Evolutionary conservation across 2,329 filamentous ascomycete species (phyloP), one percentile per base, ranked within the genome.

Genomic region (Colletotrichum neosansevieriae): DNA sequence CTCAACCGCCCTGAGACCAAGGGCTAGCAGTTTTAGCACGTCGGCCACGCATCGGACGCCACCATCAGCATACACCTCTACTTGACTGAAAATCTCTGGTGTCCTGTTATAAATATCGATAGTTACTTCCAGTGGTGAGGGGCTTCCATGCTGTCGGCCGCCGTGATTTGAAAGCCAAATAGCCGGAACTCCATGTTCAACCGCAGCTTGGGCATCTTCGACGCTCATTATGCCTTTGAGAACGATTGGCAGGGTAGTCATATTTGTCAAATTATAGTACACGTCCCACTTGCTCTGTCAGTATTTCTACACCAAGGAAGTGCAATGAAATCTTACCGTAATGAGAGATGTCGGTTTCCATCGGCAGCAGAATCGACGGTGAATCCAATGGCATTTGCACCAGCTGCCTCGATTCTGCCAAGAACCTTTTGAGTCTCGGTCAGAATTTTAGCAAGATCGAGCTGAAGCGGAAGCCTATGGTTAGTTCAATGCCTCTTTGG

Each of bases 161-260:
- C 81, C 81, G 74, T 82, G 81, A 75, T 83, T 83, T 58, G 79
- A 82, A 44, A 83, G 75, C 57, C 80, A 73, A 57, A 81, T 81
- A 59, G 78, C 79, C 3, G 72, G 72, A 11, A 74, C 75, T 10
- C 75, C 74, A 70, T 77, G 70, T 71, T 79, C 69, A 50, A 78
- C 72, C 49, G 79, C 80, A 3, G 76, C 72, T 53, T 74, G 70
- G 24, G 79, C 80, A 21, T 82, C 79, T 7, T 76, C 76, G 5
- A 78, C 78, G 45, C 74, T 77, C 44, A 74, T 75, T 56, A 82
- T 79, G 15, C 80, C 80, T 74, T 82, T 82, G 69, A 81, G 73
- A 56, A 82, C 76, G 61, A 82, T 74, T 40, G 80, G 79, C 7
- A 83, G 77, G 42, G 72, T 63, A 54, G 79, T 81, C 76, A 76